Percentiles rank a stretch among this genome's conserved stretches.
phyloP scores from a whole-genome alignment of 2,329 filamentous ascomycete species.

The Alternaria postmessia region DNA sequence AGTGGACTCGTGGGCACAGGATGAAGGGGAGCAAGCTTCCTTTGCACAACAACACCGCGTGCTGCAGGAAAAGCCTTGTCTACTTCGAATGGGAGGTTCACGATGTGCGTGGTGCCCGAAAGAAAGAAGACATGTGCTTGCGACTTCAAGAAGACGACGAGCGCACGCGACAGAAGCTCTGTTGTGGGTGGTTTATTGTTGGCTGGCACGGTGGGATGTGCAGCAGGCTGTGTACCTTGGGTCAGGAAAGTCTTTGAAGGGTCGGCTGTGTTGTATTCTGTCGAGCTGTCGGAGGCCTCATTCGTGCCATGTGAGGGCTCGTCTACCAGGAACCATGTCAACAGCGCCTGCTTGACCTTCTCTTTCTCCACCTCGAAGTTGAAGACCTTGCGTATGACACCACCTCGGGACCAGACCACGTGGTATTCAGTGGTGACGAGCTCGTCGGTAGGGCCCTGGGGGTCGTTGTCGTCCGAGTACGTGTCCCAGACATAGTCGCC shows the following conservation, averaged over 20 bases:
- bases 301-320: constrained; percentile 28
- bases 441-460: constrained; percentile 73
- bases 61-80: constrained; percentile 85
- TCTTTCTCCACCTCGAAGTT: constrained; percentile 88
- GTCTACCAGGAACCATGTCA: constrained; percentile 77
- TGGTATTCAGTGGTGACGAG: constrained; percentile 76
- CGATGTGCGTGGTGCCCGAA: constrained; percentile 83
- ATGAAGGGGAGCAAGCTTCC: constrained; percentile 69
- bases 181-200: constrained; percentile 27
- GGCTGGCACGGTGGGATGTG: constrained; percentile 33
- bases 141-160: constrained; percentile 90
- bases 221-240: constrained; percentile 45
- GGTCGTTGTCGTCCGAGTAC: constrained; percentile 56
- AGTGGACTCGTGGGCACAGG: constrained; percentile 47
- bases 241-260: constrained; percentile 36
- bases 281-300: constrained; percentile 14
- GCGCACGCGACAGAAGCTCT: constrained; percentile 60
- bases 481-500: constrained; percentile 81
- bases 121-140: constrained; percentile 95
- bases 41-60: constrained; percentile 83
- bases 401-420: constrained; percentile 89
- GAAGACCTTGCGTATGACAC: constrained; percentile 84
- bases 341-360: constrained; percentile 81
- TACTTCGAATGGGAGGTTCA: constrained; percentile 94
- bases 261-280: constrained; percentile 24